Evolutionary conservation across 2,329 filamentous ascomycete genomes (phyloP), one percentile per base, ranked within the genome.

Genomic region (Microsporum audouinii): DNA sequence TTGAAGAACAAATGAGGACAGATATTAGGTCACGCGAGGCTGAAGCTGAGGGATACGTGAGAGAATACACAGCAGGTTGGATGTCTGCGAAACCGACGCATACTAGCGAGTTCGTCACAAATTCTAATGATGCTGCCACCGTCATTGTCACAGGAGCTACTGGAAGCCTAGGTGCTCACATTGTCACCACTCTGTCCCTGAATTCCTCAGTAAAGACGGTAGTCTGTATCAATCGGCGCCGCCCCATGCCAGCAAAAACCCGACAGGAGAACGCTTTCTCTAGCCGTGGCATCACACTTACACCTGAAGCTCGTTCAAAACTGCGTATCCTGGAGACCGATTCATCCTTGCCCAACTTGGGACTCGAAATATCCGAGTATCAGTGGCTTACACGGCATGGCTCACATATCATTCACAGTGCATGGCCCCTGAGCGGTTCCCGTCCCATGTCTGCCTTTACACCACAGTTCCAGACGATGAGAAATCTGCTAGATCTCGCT

Each of bases 391-490:
- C 17, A 23, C 17, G 17, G 17, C 65, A 58, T 1, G 77, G 77
- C 5, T 82, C 80, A 0, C 76, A 81, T 62, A 75, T 84, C 45
- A 61, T 80, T 23, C 81, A 84, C 69, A 82, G 80, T 64, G 79
- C 80, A 0, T 82, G 79, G 78, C 76, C 75, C 0, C 82, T 84
- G 69, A 80, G 81, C 68, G 80, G 78, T 66, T 81, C 79, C 66
- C 74, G 81, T n/a, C 69, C 75, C 0, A 62, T 82, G 5, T 70
- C 74, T 27, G 79, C 75, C 0, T 84, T 83, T 60, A 77, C 79
- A 65, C 72, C 77, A 0, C 77, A 82, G 63, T 75, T 84, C 43
- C 71, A 75, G 2, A 76, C 78, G 2, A 75, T 84, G 58, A 76
- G 79, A 3, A 77, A 79, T 63, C 69, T 85, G 4, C 72, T 80